A percentile compares a stretch with the other conserved stretches of the same genome.
Conservation (phyloP, 2,329 filamentous ascomycete species). For the Pyricularia sp. region DNA sequence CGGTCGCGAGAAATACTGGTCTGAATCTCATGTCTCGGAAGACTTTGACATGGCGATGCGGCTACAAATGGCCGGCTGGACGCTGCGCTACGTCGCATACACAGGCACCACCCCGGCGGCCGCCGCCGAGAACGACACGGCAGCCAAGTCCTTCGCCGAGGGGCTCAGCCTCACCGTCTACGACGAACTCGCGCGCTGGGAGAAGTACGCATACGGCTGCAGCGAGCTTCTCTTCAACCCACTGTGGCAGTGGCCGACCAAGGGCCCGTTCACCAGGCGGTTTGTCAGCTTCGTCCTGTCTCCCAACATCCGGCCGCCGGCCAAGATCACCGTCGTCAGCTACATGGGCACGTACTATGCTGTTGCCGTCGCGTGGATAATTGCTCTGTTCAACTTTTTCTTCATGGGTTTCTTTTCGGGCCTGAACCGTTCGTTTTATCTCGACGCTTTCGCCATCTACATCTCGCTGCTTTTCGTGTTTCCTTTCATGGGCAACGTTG, state of each 20-base stretch:
- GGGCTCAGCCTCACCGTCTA: constrained; percentile 78
- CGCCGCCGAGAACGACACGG: background rate
- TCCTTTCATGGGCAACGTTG: constrained; percentile 63
- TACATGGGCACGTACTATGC: constrained; percentile 78
- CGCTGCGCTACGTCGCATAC: constrained; percentile 64
- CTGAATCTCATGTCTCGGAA: constrained; percentile 69
- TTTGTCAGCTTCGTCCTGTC: constrained; percentile 61
- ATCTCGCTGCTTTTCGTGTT: constrained; percentile 74
- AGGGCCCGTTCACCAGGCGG: constrained; percentile 69
- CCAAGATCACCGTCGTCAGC: constrained; percentile 66
- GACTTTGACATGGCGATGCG: constrained; percentile 78
- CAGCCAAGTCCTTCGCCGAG: constrained; percentile 63
- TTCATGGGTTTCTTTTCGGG: constrained; percentile 68
- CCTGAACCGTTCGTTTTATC: constrained; percentile 70
- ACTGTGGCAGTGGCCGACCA: constrained; percentile 60
- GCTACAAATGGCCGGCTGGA: constrained; percentile 63
- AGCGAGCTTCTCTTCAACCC: constrained; percentile 77
- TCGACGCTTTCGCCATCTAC: constrained; percentile 72
- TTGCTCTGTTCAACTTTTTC: constrained; percentile 68
- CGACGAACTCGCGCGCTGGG: constrained; percentile 76
- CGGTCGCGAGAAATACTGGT: constrained; percentile 73
- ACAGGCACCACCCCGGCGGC: constrained; percentile 30
- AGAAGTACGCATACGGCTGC: constrained; percentile 80
- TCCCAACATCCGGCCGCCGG: constrained; percentile 65
- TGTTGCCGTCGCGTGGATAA: constrained; percentile 65